Evolutionary conservation across 2,329 filamentous ascomycete species (phyloP), one percentile per base, ranked within the genome.

Genomic region (Colletotrichum graminicola): DNA sequence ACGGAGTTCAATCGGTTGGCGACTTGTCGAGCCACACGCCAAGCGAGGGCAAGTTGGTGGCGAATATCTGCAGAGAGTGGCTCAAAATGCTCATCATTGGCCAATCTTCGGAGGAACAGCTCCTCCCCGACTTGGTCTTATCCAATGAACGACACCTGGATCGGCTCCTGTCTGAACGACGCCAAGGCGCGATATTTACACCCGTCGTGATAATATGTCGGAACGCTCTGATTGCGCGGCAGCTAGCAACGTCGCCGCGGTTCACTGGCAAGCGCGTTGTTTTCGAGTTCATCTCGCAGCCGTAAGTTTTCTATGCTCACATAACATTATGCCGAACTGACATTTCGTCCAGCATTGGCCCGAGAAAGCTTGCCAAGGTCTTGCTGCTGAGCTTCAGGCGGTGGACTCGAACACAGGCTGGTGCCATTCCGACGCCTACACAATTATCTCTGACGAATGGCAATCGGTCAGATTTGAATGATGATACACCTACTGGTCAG

Each of bases 221-320:
- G n/a, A 78, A 79, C 62, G 76, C 77, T 1, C 62, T 79, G 5
- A 75, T 75, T 12, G 80, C 79, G 1, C 78, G 79, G 29, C 74
- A 74, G 32, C 67, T 73, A 8, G 67, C 67, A 61, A 77, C 52
- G 32, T 72, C 57, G 2, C 63, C 76, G 47, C 66, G 76, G 49
- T 68, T 74, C n/a, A 62, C 72, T 29, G 69, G 72, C 72, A 34
- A 74, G 45, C 66, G 68, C 21, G 76, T 75, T 1, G 72, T 81
- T 18, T 76, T 81, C 12, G 81, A 82, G 59, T 82, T 81, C 54
- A 78, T 82, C 23, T 81, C 80, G 1, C 81, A 82, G 59, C 82
- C 82, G 78, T 81, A 66, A 74, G 81, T 77, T 56, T 14, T 0
- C 0, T 2, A 1, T 0, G 6, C 16, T 3, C 7, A 11, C 43